Evolutionary conservation across 2,329 filamentous ascomycete genomes (phyloP).

Genomic region (Sporothrix dimorphospora): DNA sequence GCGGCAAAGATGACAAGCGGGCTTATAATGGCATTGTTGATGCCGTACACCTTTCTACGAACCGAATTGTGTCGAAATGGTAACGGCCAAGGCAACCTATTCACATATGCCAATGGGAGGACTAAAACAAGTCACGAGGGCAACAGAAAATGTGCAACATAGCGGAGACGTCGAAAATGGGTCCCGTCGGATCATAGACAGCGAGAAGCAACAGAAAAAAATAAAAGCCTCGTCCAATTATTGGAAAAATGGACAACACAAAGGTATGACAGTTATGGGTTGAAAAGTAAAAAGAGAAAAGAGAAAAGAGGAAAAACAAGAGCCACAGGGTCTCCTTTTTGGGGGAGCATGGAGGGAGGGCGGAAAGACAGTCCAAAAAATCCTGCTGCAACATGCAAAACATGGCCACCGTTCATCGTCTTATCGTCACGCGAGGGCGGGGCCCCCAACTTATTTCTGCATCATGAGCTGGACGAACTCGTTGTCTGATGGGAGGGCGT

Average conservation of each 20-base stretch:
- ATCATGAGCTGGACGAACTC: slow-evolving; percentile 95
- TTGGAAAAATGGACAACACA: slow-evolving; percentile 18
- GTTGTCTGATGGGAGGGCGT: slow-evolving; percentile 64
- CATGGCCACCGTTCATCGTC: slow-evolving; percentile 27
- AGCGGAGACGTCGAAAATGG: background rate
- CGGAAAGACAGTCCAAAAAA: slow-evolving; percentile 22
- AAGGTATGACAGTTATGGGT: slow-evolving; percentile 19
- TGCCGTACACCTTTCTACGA: background rate
- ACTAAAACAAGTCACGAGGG: background rate
- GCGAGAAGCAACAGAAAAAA: background rate
- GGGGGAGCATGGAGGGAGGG: slow-evolving; percentile 1
- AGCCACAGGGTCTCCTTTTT: background rate
- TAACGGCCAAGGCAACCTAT: background rate
- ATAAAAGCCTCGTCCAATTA: background rate
- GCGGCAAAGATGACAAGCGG: background rate
- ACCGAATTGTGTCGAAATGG: background rate
- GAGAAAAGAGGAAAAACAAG: background rate
- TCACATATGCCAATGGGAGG: background rate
- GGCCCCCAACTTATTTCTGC: slow-evolving; percentile 70
- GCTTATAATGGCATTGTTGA: background rate
- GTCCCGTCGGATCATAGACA: background rate
- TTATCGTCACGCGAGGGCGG: slow-evolving; percentile 17
- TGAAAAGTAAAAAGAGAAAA: background rate
- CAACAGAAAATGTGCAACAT: slow-evolving; percentile 4
- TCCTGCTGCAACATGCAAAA: slow-evolving; percentile 30